These are phyloP conservation scores for Volvox carteri DNA, from an alignment of 163 green algal genomes.

Conservation along the genomic window DNA sequence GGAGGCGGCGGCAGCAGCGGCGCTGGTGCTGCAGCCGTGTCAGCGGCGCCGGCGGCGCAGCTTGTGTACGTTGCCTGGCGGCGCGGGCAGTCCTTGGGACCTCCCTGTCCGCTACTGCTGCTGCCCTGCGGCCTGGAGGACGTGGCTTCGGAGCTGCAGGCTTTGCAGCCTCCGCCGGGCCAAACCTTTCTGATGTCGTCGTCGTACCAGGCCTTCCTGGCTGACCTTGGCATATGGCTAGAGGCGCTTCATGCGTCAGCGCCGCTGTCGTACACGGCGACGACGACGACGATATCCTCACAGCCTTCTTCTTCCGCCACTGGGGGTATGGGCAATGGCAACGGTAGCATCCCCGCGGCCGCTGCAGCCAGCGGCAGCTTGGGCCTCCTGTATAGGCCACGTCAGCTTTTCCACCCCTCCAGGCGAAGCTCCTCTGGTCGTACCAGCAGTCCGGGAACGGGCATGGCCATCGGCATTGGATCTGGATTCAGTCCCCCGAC, in stretches of 20 bases:
- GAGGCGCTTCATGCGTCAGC: constrained; percentile 2
- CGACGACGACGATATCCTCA: not conserved
- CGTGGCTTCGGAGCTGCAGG: constrained; percentile 37
- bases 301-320: not conserved
- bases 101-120: constrained; percentile 26
- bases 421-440: not conserved
- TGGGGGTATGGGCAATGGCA: not conserved
- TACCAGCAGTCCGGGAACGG: not conserved
- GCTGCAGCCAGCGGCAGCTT: no score
- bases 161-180: not conserved
- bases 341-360: no score
- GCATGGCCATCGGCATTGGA: not conserved
- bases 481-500: not conserved
- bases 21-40: not conserved
- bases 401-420: not conserved
- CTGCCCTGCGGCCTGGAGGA: not conserved
- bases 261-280: not conserved
- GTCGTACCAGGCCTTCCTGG: constrained; percentile 24
- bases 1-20: not conserved
- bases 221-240: constrained; percentile 43
- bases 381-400: no score
- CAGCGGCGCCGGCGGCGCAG: not conserved
- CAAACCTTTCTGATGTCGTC: not conserved
- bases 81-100: constrained; percentile 18
- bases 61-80: constrained; percentile 30